phyloP scores from a whole-genome alignment of 2,329 filamentous ascomycete species.

The Colletotrichum viniferum region DNA sequence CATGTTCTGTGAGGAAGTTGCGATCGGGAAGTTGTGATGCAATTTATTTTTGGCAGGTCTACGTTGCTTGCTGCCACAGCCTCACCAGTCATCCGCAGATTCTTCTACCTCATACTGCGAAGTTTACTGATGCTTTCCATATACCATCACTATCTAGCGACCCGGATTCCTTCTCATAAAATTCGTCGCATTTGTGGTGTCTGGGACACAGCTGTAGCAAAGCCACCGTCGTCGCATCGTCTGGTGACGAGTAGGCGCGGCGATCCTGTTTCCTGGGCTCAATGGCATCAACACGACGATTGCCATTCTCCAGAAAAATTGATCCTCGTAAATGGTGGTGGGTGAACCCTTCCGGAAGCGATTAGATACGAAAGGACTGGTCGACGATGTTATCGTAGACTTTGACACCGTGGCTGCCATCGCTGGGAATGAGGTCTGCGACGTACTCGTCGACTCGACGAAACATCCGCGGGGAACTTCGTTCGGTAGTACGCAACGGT shows the following conservation, averaged over 20 bases:
- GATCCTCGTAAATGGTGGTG: conserved; percentile 51
- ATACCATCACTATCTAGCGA: neutral
- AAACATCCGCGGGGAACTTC: neutral
- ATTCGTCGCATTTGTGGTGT: neutral
- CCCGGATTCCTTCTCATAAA: neutral
- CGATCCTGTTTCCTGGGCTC: neutral
- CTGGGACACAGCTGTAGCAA: neutral
- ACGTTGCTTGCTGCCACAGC: neutral
- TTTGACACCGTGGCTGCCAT: conserved; percentile 55
- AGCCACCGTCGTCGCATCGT: neutral
- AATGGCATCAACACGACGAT: neutral
- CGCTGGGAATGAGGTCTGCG: conserved; percentile 51
- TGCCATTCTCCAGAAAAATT: conserved; percentile 32
- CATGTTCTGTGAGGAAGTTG: neutral
- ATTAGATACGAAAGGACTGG: conserved; percentile 35
- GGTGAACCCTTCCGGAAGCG: conserved; percentile 37
- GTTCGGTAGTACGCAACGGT: neutral
- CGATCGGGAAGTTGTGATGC: neutral
- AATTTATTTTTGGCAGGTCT: neutral
- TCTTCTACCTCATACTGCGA: neutral
- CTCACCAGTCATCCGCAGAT: neutral
- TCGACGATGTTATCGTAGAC: conserved; percentile 39
- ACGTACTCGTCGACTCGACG: conserved; percentile 27
- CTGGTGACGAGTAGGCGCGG: neutral
- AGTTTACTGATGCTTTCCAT: neutral